Conservation (phyloP, 2,329 filamentous ascomycete genomes). For the Davidsoniella virescens region DNA sequence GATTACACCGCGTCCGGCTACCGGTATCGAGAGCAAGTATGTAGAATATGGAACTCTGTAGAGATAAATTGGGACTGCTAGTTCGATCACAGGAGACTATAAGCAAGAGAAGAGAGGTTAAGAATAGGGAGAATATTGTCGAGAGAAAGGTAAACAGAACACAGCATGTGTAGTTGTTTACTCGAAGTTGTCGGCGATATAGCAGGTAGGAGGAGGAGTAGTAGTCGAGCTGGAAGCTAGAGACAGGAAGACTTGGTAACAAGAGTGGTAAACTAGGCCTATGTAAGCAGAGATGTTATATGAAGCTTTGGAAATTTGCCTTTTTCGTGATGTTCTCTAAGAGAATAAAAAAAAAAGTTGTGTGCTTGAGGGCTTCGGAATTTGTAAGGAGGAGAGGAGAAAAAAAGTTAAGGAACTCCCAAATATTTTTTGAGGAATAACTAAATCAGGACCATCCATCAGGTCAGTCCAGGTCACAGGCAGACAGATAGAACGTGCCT, state of each 20-base stretch:
- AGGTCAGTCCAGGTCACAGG: constrained; percentile 1
- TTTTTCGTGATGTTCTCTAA: neutral
- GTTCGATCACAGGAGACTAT: neutral
- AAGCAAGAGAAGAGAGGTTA: neutral
- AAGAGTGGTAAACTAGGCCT: no score
- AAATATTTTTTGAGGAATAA: neutral
- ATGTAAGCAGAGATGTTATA: neutral
- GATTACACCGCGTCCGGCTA: constrained; percentile 2
- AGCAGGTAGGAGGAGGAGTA: neutral
- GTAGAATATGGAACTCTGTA: neutral
- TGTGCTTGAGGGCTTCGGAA: neutral
- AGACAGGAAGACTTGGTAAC: no score
- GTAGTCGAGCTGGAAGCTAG: neutral
- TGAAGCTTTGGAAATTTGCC: neutral
- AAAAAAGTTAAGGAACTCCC: neutral
- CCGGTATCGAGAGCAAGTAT: neutral
- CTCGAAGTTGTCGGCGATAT: neutral
- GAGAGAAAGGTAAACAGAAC: constrained; percentile 1
- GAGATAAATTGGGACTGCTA: neutral
- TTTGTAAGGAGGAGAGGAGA: neutral
- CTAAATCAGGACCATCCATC: neutral
- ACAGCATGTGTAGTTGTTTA: constrained; percentile 11
- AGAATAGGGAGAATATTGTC: neutral
- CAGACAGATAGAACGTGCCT: constrained; percentile 2
- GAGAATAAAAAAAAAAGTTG: neutral